Base-by-base conservation (phyloP, 2,329 filamentous ascomycete species). In the Aureobasidium melanogenum region DNA sequence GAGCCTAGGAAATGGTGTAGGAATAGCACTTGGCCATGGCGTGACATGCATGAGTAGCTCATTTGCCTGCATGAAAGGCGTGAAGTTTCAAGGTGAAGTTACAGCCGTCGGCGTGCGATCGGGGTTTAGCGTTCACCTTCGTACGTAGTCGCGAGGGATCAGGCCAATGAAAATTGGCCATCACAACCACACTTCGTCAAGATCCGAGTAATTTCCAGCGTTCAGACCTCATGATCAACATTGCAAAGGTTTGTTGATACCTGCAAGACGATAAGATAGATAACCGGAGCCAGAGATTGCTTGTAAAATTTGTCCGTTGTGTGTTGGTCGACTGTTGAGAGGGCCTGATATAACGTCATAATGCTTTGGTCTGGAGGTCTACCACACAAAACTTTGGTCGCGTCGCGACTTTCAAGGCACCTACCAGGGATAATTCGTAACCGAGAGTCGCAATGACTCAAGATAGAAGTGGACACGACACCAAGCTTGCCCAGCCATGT, bases 31-130 rank as follows among this genome's bases (percentile, higher is more conserved):
- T 48, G 55, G 55, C 39, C 55, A 48, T 22, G 32, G 55, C 55
- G 41, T 48, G 55, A 30, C 55, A 39, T 58, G 55, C 55, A 58
- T 58, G 55, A 44, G 28, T 58, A 58, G 55, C 55, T 58, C 39
- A 43, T 36, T 58, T 44, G 32, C 43, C 17, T 58, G 55, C 55
- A 58, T 58, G 43, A 39, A 19, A 58, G 43, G 55, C 43, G 55
- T 58, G 43, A 58, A 58, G 55, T 58, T 58, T 47, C 43, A 39
- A 48, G 43, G 19, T 58, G 43, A 48, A 43, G 55, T 58, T 58
- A 44, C 43, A 48, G 43, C 30, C 55, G 55, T 30, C 48, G 43
- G 55, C 14, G 30, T 58, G 32, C 10, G 41, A 43, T 48, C 15
- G 32, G 10, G 34, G 43, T 34, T 48, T 58, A 58, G 55, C 55